Conservation (phyloP, 495 filamentous ascomycete species). For the Penicillium subrubescens region DNA sequence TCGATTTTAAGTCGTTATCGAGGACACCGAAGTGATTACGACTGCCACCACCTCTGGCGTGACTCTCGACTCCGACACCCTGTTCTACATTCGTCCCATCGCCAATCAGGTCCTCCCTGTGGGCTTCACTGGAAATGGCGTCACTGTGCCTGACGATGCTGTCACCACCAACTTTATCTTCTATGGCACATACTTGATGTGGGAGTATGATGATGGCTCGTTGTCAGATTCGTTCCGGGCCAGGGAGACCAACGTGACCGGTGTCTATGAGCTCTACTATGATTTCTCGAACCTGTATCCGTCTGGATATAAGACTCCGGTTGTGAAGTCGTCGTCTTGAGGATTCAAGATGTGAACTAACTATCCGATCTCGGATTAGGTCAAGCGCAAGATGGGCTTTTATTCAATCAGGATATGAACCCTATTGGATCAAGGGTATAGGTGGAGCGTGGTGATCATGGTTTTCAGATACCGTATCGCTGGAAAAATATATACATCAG, state of each 20-base stretch:
- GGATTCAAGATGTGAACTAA: background rate
- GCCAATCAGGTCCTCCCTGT: conserved; percentile 17
- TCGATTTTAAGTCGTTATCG: conserved; percentile 15
- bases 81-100: conserved; percentile 27
- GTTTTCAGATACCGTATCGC: no score
- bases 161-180: conserved; percentile 17
- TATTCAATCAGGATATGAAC: no score
- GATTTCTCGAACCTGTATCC: conserved; percentile 25
- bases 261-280: conserved; percentile 27
- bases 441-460: no score
- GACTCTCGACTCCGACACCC: conserved; percentile 22
- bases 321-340: conserved; percentile 11
- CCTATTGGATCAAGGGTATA: no score
- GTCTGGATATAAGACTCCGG: conserved; percentile 11
- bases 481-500: no score
- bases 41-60: conserved; percentile 25
- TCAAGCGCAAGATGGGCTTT: background rate
- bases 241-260: conserved; percentile 22
- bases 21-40: conserved; percentile 11
- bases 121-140: conserved; percentile 26
- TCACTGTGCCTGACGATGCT: conserved; percentile 17
- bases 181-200: conserved; percentile 28
- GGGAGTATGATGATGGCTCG: conserved; percentile 13
- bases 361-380: background rate
- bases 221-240: conserved; percentile 26